Percentiles rank a stretch among this genome's conserved stretches.
These are phyloP conservation scores for Macrolepiota fuliginosa DNA, from an alignment of 768 basidiomycete genomes.

Conservation along the genomic window DNA sequence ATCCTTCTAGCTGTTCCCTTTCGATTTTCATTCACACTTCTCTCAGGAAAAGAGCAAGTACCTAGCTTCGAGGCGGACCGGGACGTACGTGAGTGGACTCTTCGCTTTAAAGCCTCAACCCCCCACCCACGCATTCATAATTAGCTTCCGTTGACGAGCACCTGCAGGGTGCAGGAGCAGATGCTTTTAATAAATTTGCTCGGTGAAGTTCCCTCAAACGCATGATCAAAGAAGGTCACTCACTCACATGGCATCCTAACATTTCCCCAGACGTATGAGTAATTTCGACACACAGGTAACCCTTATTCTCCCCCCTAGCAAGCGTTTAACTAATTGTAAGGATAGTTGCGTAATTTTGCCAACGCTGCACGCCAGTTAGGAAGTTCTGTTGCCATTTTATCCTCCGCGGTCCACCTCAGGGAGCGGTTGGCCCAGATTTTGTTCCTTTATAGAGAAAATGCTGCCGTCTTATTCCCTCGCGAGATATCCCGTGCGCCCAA, in stretches of 20 bases:
- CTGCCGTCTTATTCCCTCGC: constrained; percentile 69
- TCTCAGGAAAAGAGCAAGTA: constrained; percentile 34
- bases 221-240: not conserved
- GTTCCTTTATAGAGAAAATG: constrained; percentile 72
- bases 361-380: constrained; percentile 77
- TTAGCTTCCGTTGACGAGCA: constrained; percentile 68
- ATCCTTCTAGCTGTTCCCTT: not conserved
- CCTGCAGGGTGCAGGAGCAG: constrained; percentile 64
- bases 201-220: constrained; percentile 33
- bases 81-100: constrained; percentile 57
- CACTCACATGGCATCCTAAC: constrained; percentile 11
- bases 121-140: not conserved
- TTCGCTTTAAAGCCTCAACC: not conserved
- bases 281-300: constrained; percentile 64
- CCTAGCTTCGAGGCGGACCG: constrained; percentile 61
- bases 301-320: constrained; percentile 3
- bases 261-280: constrained; percentile 46
- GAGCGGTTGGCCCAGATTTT: constrained; percentile 67
- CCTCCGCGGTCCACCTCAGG: constrained; percentile 70
- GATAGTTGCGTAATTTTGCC: constrained; percentile 71
- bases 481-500: constrained; percentile 48
- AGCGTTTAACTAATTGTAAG: not conserved
- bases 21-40: not conserved
- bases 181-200: constrained; percentile 61
- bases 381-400: constrained; percentile 73